These are phyloP conservation scores for Udeniomyces megalosporus DNA, from an alignment of 768 basidiomycete genomes.

Conservation along the genomic window DNA sequence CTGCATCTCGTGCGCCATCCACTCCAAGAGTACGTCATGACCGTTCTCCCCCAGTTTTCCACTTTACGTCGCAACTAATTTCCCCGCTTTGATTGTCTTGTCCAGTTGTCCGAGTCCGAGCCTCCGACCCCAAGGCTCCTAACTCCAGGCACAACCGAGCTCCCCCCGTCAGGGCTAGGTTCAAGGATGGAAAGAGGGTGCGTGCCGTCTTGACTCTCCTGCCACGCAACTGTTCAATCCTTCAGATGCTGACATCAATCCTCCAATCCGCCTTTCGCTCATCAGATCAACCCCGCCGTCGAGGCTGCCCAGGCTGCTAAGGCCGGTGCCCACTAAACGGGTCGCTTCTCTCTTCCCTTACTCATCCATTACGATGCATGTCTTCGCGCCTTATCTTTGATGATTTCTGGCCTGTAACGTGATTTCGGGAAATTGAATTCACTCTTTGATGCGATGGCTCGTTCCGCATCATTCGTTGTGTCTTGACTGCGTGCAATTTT, in stretches of 20 bases:
- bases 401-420: neutral
- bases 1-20: constrained; percentile 98
- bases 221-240: constrained; percentile 12
- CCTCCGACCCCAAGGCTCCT: constrained; percentile 68
- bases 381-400: neutral
- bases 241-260: neutral
- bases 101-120: constrained; percentile 95
- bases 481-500: too few species aligned
- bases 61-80: neutral
- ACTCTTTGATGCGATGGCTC: constrained; percentile 4
- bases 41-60: neutral
- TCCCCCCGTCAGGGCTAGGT: constrained; percentile 85
- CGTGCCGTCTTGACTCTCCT: constrained; percentile 14
- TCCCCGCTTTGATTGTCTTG: neutral
- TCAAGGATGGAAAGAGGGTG: constrained; percentile 44
- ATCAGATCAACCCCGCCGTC: constrained; percentile 72
- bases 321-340: neutral
- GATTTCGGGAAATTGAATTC: neutral
- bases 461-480: too few species aligned
- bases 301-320: constrained; percentile 58
- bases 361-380: neutral
- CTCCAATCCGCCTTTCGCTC: neutral
- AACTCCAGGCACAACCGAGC: constrained; percentile 57
- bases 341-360: neutral
- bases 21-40: constrained; percentile 69